Evolutionary conservation across 2,329 filamentous ascomycete genomes (phyloP).

Genomic region (Stagonosporopsis vannaccii): DNA sequence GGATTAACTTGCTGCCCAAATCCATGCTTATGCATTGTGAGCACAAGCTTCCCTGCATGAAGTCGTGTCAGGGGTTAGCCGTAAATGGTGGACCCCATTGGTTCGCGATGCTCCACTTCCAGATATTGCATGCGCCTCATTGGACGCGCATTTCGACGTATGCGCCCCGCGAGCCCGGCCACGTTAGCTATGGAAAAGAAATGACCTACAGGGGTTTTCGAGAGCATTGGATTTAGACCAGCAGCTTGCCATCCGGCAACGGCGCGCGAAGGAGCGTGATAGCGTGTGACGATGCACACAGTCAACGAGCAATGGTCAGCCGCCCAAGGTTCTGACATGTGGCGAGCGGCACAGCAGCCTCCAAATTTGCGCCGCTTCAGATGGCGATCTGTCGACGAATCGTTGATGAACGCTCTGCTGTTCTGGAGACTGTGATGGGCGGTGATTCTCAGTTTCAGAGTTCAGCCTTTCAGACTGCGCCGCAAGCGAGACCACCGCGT

Average conservation of each 20-base stretch:
- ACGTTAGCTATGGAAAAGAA: conserved; percentile 34
- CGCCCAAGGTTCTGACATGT: conserved; percentile 7
- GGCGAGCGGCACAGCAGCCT: conserved; percentile 20
- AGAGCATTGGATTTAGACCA: conserved; percentile 15
- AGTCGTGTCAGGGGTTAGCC: conserved; percentile 28
- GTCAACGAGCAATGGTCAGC: conserved; percentile 5
- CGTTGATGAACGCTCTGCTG: conserved; percentile 21
- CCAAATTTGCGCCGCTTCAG: conserved; percentile 22
- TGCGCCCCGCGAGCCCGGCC: conserved; percentile 31
- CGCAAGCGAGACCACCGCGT: conserved; percentile 25
- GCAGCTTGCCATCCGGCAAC: conserved; percentile 20
- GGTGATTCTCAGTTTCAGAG: conserved; percentile 39
- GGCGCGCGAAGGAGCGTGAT: conserved; percentile 27
- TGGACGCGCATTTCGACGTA: conserved; percentile 32
- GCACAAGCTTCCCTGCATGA: conserved; percentile 43
- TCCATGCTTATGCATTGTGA: conserved; percentile 43
- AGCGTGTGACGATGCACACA: conserved; percentile 28
- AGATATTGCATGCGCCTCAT: conserved; percentile 18
- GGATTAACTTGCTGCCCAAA: conserved; percentile 40
- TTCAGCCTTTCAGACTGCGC: conserved; percentile 26
- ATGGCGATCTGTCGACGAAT: not conserved
- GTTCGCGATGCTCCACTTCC: conserved; percentile 18
- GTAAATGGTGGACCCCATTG: conserved; percentile 20
- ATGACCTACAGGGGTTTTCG: conserved; percentile 31
- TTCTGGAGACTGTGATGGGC: conserved; percentile 16